phyloP scores from a whole-genome alignment of 495 filamentous ascomycete species.

The Trichoderma orchidacearum region DNA sequence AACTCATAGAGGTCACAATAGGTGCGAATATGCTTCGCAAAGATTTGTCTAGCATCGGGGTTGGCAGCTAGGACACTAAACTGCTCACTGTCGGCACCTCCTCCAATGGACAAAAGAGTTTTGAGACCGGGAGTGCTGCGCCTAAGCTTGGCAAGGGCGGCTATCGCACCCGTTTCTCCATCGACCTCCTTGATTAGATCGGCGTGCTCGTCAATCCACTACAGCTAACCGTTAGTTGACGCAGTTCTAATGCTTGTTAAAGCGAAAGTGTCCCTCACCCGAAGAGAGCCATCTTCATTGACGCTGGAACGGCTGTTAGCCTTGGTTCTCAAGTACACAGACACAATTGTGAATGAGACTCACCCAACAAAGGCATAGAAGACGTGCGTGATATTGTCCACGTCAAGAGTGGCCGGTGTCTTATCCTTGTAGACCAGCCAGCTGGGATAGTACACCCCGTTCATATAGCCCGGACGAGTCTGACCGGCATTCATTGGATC shows the following conservation, averaged over 20 bases:
- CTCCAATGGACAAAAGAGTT: constrained; percentile 64
- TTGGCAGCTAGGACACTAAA: constrained; percentile 52
- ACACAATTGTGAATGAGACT: background rate
- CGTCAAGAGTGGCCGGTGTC: constrained; percentile 52
- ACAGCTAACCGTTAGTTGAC: background rate
- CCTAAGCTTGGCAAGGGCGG: constrained; percentile 54
- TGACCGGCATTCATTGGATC: background rate
- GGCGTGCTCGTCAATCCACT: constrained; percentile 58
- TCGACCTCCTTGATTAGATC: constrained; percentile 61
- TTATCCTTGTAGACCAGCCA: constrained; percentile 61
- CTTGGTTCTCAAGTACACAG: constrained; percentile 31
- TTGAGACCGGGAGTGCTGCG: constrained; percentile 48
- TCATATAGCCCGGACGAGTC: constrained; percentile 3
- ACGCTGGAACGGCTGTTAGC: constrained; percentile 17
- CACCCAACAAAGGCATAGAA: constrained; percentile 65
- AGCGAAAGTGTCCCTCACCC: too few species aligned
- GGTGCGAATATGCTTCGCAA: constrained; percentile 44
- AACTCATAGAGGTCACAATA: constrained; percentile 52
- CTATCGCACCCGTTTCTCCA: constrained; percentile 54
- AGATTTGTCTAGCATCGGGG: constrained; percentile 35
- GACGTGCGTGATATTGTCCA: constrained; percentile 51
- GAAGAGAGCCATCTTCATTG: constrained; percentile 13
- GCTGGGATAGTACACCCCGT: constrained; percentile 64
- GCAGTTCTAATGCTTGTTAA: too few species aligned
- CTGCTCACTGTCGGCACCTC: constrained; percentile 54